Conservation (phyloP, 768 basidiomycete species). For the Rhodotorula graminis region DNA sequence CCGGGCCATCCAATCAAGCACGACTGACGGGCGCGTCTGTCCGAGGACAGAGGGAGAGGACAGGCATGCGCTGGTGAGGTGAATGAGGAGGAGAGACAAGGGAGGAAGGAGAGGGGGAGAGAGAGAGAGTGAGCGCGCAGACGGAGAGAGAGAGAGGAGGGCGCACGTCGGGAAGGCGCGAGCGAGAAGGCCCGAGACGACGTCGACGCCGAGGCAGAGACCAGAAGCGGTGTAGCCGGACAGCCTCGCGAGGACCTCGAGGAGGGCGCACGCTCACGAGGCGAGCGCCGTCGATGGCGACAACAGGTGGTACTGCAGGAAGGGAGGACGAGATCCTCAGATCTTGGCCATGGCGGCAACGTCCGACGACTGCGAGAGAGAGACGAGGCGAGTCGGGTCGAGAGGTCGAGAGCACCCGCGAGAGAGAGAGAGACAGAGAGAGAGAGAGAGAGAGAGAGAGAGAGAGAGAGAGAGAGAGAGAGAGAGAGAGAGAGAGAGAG, state of each 20-base stretch:
- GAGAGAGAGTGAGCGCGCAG: too few relatives aligned
- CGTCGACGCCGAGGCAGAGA: background rate
- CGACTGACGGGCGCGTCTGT: slow-evolving; percentile 1
- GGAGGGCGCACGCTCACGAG: background rate
- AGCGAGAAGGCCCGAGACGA: background rate
- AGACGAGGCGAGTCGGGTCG: background rate
- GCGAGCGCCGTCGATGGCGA: background rate
- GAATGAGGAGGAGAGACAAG: background rate
- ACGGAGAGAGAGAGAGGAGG: too few relatives aligned
- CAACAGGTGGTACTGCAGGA: background rate
- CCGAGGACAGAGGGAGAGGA: slow-evolving; percentile 17
- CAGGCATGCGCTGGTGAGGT: slow-evolving; percentile 36
- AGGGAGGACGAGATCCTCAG: background rate
- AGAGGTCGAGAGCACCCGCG: background rate
- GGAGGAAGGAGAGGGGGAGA: slow-evolving; percentile 2
- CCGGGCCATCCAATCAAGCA: slow-evolving; percentile 17
- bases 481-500: too few relatives aligned
- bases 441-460: too few relatives aligned
- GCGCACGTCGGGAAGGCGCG: too few relatives aligned
- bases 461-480: too few relatives aligned
- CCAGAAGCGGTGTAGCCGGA: too few relatives aligned
- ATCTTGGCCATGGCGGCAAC: slow-evolving; percentile 38
- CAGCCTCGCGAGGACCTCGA: too few relatives aligned
- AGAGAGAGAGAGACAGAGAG: background rate
- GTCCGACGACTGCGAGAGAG: slow-evolving; percentile 27